A percentile compares a stretch with the other conserved stretches of the same genome.
Conservation (phyloP, 2,329 filamentous ascomycete genomes). For the Hirsutella thompsonii region DNA sequence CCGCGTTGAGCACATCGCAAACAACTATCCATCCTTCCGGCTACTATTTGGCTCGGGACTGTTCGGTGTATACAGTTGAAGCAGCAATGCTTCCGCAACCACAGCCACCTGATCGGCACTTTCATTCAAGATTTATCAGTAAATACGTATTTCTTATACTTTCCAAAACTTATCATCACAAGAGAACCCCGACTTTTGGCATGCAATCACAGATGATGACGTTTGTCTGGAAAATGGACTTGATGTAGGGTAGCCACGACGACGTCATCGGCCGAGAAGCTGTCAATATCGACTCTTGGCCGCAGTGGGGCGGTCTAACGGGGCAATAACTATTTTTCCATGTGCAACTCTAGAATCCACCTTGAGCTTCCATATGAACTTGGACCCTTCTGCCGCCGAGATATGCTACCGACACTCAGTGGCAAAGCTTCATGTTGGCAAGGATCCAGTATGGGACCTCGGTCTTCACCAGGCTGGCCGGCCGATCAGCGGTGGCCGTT, state of each 20-base stretch:
- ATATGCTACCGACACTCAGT: background rate
- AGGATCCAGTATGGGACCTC: slow-evolving; percentile 2
- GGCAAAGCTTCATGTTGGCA: slow-evolving; percentile 6
- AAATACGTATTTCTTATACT: too few relatives aligned
- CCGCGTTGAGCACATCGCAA: background rate
- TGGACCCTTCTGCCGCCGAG: background rate
- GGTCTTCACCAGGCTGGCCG: slow-evolving; percentile 5
- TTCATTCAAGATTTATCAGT: too few relatives aligned
- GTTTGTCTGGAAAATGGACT: background rate
- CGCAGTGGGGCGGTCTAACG: background rate
- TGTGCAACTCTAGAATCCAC: background rate
- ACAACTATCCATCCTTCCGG: background rate
- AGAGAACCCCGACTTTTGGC: too few relatives aligned
- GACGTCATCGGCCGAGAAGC: background rate
- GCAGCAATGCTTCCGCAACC: too few relatives aligned
- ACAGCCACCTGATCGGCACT: too few relatives aligned
- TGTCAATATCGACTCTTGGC: background rate
- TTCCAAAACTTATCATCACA: too few relatives aligned
- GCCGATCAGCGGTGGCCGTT: slow-evolving; percentile 1
- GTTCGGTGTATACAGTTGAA: too few relatives aligned
- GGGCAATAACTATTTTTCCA: background rate
- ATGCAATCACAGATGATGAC: too few relatives aligned
- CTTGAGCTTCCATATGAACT: background rate
- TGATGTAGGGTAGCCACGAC: background rate
- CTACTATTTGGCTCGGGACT: too few relatives aligned